These are phyloP conservation scores for Geotrichum restrictum DNA, from an alignment of 1,139 yeast species.

Conservation along the genomic window DNA sequence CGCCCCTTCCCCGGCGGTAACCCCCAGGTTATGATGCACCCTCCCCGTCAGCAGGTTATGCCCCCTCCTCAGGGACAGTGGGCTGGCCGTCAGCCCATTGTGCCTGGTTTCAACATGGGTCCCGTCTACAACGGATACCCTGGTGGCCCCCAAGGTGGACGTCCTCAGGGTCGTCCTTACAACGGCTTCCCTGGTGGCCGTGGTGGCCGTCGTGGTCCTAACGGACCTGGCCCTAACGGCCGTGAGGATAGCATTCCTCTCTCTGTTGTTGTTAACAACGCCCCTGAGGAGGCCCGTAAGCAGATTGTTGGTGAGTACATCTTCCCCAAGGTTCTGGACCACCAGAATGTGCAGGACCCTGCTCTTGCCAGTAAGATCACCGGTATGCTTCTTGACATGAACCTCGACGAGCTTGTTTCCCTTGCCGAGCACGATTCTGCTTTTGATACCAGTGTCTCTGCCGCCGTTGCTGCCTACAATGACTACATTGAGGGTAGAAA, in stretches of 20 bases:
- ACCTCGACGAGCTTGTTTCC: constrained; percentile 83
- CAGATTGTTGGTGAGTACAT: constrained; percentile 96
- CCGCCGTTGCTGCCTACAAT: constrained; percentile 76
- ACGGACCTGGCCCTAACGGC: constrained; percentile 24
- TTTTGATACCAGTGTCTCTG: constrained; percentile 88
- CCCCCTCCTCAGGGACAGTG: constrained; percentile 66
- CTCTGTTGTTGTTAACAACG: constrained; percentile 39
- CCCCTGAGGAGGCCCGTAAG: constrained; percentile 80
- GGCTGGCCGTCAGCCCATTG: constrained; percentile 46
- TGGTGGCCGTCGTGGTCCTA: constrained; percentile 26
- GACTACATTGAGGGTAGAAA: constrained; percentile 33
- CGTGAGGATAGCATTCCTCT: constrained; percentile 29
- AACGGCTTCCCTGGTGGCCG: constrained; percentile 28
- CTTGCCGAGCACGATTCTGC: constrained; percentile 80
- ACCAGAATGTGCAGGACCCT: constrained; percentile 72
- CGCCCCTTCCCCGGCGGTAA: constrained; percentile 78
- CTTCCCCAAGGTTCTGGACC: constrained; percentile 88
- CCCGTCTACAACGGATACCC: constrained; percentile 66
- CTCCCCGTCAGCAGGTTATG: constrained; percentile 64
- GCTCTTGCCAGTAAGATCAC: constrained; percentile 99
- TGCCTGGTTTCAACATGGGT: constrained; percentile 64
- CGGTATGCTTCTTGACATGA: constrained; percentile 97
- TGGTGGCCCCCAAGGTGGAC: constrained; percentile 38
- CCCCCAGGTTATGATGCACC: constrained; percentile 81
- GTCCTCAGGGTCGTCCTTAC: constrained; percentile 35